phyloP scores from a whole-genome alignment of 2,329 filamentous ascomycete species.

The Trichoderma harzianum region DNA sequence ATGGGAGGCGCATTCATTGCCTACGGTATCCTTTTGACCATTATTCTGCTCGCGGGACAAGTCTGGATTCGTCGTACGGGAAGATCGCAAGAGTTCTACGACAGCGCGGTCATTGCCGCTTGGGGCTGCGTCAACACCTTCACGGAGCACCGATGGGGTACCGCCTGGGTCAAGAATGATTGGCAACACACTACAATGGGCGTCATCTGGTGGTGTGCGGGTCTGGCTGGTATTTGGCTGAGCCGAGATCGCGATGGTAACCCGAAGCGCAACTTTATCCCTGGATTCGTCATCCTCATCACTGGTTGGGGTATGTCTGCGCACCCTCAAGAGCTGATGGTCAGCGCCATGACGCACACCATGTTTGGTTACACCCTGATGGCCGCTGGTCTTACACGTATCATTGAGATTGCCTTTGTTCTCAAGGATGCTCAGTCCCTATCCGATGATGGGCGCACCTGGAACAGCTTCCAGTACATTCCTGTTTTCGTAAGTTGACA shows the following conservation, averaged over 20 bases:
- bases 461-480: constrained; percentile 58
- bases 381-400: constrained; percentile 77
- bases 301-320: constrained; percentile 96
- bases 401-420: constrained; percentile 89
- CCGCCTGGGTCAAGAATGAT: constrained; percentile 85
- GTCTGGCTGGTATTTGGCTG: constrained; percentile 87
- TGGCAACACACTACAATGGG: constrained; percentile 99
- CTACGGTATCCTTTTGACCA: constrained; percentile 83
- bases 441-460: constrained; percentile 64
- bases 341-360: constrained; percentile 83
- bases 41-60: constrained; percentile 85
- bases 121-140: constrained; percentile 99
- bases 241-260: constrained; percentile 77
- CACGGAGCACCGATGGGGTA: constrained; percentile 93
- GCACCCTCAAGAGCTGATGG: constrained; percentile 77
- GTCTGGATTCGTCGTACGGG: constrained; percentile 78
- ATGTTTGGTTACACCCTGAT: constrained; percentile 96
- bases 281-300: constrained; percentile 83
- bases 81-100: constrained; percentile 94
- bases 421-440: constrained; percentile 67
- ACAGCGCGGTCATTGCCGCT: constrained; percentile 82
- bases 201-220: constrained; percentile 97
- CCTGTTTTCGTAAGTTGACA: constrained; percentile 52
- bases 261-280: constrained; percentile 89
- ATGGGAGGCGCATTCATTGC: constrained; percentile 97